These are phyloP conservation scores for Afroboletus lepidellus DNA, from an alignment of 1,284 basidiomycete genomes.

Conservation along the genomic window DNA sequence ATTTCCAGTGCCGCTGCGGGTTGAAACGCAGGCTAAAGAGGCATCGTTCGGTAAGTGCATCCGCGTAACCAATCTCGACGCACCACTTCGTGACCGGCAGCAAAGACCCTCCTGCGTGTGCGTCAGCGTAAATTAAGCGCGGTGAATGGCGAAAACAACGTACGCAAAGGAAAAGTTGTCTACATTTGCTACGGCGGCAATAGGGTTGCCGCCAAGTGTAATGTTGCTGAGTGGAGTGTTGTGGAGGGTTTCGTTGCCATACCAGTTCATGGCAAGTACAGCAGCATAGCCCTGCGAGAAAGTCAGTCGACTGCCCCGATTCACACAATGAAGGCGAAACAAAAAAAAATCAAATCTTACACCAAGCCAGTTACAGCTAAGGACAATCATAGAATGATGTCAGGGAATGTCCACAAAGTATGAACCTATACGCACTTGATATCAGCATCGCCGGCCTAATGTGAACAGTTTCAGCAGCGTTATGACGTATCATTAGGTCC, in stretches of 20 bases:
- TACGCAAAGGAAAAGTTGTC: slow-evolving; percentile 64
- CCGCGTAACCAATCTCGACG: slow-evolving; percentile 23
- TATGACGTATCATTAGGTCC: neutral
- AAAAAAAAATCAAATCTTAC: too few relatives aligned
- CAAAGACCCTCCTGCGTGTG: slow-evolving; percentile 46
- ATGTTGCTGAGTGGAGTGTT: slow-evolving; percentile 56
- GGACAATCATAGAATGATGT: neutral
- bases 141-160: slow-evolving; percentile 22
- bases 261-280: slow-evolving; percentile 62
- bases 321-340: neutral
- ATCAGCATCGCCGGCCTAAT: slow-evolving; percentile 63
- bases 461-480: neutral
- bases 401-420: neutral
- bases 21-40: slow-evolving; percentile 53
- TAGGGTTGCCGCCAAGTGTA: slow-evolving; percentile 47
- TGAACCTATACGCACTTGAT: slow-evolving; percentile 53
- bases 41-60: slow-evolving; percentile 4
- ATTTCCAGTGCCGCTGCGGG: slow-evolving; percentile 36
- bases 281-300: slow-evolving; percentile 40
- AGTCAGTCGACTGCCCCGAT: neutral
- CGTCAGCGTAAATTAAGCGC: neutral
- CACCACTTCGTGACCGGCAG: slow-evolving; percentile 59
- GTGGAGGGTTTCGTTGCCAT: slow-evolving; percentile 48
- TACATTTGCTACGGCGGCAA: slow-evolving; percentile 62
- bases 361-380: slow-evolving; percentile 58